These are phyloP conservation scores for Choiromyces venosus DNA, from an alignment of 495 filamentous ascomycete species.

Conservation along the genomic window DNA sequence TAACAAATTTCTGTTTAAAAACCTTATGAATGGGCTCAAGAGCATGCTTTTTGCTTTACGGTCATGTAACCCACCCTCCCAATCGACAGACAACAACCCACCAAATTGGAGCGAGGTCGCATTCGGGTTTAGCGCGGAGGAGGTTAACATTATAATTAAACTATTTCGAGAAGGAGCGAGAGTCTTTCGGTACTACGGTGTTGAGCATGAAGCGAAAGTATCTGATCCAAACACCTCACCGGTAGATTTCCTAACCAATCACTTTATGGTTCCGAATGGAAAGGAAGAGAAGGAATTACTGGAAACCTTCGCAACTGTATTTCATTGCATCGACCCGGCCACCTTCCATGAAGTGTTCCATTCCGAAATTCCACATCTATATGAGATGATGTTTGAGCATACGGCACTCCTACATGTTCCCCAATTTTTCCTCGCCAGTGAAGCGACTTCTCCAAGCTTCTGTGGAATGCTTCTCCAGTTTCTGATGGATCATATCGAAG, in stretches of 20 bases:
- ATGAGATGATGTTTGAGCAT: conserved; percentile 97
- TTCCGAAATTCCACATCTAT: conserved; percentile 90
- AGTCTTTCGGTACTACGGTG: conserved; percentile 92
- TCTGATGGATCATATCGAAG: conserved; percentile 90
- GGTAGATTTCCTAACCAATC: conserved; percentile 83
- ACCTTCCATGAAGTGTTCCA: conserved; percentile 99
- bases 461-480: conserved; percentile 96
- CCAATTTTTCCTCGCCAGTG: conserved; percentile 95
- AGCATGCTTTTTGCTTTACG: conserved; percentile 94
- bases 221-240: conserved; percentile 72
- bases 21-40: conserved; percentile 94
- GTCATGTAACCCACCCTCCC: conserved; percentile 79
- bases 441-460: conserved; percentile 95
- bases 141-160: conserved; percentile 93
- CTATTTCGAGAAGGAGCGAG: conserved; percentile 93
- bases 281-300: conserved; percentile 97
- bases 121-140: conserved; percentile 94
- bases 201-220: conserved; percentile 64
- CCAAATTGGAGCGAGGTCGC: conserved; percentile 88
- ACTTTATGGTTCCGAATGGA: conserved; percentile 82
- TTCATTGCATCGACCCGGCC: conserved; percentile 96
- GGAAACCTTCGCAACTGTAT: conserved; percentile 96
- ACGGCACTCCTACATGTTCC: conserved; percentile 88
- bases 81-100: conserved; percentile 63
- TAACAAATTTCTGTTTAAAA: conserved; percentile 97